Conservation (phyloP, 2,329 filamentous ascomycete species). For the Shiraia sp. region DNA sequence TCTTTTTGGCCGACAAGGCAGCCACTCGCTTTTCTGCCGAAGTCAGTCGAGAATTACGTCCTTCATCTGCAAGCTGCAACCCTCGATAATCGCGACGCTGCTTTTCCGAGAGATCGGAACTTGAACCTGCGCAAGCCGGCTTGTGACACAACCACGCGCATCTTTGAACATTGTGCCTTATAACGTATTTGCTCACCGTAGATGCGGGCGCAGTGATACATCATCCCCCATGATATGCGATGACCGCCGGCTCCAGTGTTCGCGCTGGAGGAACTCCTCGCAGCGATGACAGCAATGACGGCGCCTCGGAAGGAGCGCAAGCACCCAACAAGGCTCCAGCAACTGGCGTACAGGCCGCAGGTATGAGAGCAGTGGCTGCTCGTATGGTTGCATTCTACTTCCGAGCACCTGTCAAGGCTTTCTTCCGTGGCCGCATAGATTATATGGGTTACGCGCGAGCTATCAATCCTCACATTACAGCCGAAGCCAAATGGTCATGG, state of each 20-base stretch:
- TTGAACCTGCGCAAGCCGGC: conserved; percentile 1
- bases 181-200: conserved; percentile 2
- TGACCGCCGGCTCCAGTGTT: conserved; percentile 42
- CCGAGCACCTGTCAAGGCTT: conserved; percentile 85
- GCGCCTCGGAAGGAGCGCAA: conserved; percentile 20
- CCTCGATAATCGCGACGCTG: conserved; percentile 11
- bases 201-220: conserved; percentile 20
- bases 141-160: conserved; percentile 17
- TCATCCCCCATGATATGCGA: conserved; percentile 36
- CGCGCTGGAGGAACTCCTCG: conserved; percentile 37
- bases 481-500: conserved; percentile 60
- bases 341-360: conserved; percentile 80
- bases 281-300: conserved; percentile 18
- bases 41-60: too few species aligned
- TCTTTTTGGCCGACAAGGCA: too few species aligned
- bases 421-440: conserved; percentile 88
- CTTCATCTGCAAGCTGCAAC: too few species aligned
- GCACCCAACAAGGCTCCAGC: conserved; percentile 60
- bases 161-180: neutral
- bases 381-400: conserved; percentile 91
- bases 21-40: too few species aligned
- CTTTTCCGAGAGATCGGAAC: conserved; percentile 1
- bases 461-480: conserved; percentile 60
- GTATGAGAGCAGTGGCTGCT: conserved; percentile 80
- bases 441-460: conserved; percentile 70